Conservation (phyloP, 768 basidiomycete species). For the Tulasnella sp. region DNA sequence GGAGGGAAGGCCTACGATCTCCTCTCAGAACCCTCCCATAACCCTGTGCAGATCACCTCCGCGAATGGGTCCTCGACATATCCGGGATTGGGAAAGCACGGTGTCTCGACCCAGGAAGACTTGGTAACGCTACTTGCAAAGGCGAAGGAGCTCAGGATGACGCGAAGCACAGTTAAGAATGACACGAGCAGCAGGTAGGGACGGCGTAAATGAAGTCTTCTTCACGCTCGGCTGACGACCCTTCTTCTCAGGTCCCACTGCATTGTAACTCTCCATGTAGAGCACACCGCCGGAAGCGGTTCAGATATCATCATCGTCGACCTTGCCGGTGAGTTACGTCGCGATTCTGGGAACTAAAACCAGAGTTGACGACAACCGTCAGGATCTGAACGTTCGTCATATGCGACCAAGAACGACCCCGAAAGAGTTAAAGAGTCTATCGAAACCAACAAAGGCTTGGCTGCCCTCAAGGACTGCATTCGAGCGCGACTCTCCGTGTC, state of each 20-base stretch:
- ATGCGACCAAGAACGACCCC: background rate
- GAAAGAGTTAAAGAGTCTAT: background rate
- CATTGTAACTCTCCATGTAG: background rate
- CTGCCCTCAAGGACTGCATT: background rate
- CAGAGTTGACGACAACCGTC: background rate
- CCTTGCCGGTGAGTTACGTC: background rate
- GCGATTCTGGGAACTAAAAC: background rate
- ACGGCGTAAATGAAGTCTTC: background rate
- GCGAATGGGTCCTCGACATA: background rate
- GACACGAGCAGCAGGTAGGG: background rate
- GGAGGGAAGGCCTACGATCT: background rate
- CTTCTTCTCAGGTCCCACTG: background rate
- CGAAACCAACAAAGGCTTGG: background rate
- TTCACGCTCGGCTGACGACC: background rate
- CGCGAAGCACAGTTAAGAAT: background rate
- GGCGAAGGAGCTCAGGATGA: conserved; percentile 1
- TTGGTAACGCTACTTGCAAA: background rate
- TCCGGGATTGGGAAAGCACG: background rate
- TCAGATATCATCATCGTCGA: background rate
- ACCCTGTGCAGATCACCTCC: background rate
- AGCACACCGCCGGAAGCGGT: background rate
- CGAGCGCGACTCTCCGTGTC: background rate
- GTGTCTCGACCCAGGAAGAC: background rate
- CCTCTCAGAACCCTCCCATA: background rate
- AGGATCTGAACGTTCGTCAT: background rate